These are phyloP conservation scores for Fusarium aywerte DNA, from an alignment of 2,329 filamentous ascomycete species.

Conservation along the genomic window DNA sequence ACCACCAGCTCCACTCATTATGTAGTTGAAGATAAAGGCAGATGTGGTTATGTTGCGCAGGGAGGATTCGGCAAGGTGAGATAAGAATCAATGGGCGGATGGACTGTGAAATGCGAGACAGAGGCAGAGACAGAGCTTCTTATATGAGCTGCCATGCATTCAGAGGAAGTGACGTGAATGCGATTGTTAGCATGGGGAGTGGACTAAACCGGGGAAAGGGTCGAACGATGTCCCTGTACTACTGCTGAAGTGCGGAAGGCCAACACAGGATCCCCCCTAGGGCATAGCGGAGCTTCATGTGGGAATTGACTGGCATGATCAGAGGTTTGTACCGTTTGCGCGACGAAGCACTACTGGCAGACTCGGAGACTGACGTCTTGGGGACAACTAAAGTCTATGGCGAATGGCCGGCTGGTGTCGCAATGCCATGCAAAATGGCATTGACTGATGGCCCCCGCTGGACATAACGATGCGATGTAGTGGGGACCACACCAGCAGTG, in stretches of 20 bases:
- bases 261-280: constrained; percentile 46
- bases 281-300: constrained; percentile 41
- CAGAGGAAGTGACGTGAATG: constrained; percentile 42
- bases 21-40: constrained; percentile 24
- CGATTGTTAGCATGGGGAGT: constrained; percentile 40
- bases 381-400: constrained; percentile 44
- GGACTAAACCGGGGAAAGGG: constrained; percentile 40
- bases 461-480: constrained; percentile 42
- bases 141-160: constrained; percentile 42
- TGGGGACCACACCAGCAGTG: constrained; percentile 38
- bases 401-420: constrained; percentile 46
- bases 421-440: constrained; percentile 46
- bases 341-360: constrained; percentile 34
- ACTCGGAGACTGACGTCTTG: constrained; percentile 44
- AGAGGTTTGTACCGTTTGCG: constrained; percentile 43
- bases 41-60: constrained; percentile 7
- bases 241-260: constrained; percentile 41
- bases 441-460: constrained; percentile 43
- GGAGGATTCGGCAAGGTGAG: constrained; percentile 15
- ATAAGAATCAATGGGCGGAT: constrained; percentile 27
- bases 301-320: constrained; percentile 47
- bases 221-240: constrained; percentile 48
- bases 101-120: constrained; percentile 29
- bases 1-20: constrained; percentile 54
- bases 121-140: constrained; percentile 30